Conservation (phyloP, 2,329 filamentous ascomycete genomes). For the Ciborinia camelliae region DNA sequence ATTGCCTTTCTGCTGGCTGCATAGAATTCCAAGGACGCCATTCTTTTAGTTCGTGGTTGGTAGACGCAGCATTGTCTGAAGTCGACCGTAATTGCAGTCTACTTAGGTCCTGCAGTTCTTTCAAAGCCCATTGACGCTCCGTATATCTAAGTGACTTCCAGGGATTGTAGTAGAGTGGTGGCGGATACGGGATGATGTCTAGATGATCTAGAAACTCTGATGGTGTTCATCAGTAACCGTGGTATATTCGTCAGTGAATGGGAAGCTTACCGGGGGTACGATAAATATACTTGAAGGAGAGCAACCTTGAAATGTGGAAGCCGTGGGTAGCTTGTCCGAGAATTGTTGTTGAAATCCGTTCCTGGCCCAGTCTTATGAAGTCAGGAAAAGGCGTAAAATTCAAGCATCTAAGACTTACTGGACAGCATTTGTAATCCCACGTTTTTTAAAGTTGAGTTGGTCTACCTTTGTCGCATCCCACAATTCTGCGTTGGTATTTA, state of each 20-base stretch:
- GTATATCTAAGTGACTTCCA: slow-evolving; percentile 4
- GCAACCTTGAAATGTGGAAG: not conserved
- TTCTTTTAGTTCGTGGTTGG: not conserved
- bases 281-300: not conserved
- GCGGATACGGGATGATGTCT: slow-evolving; percentile 3
- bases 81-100: not conserved
- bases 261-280: not conserved
- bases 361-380: not conserved
- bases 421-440: slow-evolving; percentile 11
- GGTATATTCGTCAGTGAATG: not conserved
- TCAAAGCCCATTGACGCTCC: slow-evolving; percentile 6
- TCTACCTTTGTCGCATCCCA: slow-evolving; percentile 11
- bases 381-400: not conserved
- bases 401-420: not conserved
- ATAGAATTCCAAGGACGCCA: slow-evolving; percentile 16
- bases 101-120: slow-evolving; percentile 2
- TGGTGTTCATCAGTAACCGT: not conserved
- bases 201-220: slow-evolving; percentile 8
- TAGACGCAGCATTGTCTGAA: not conserved
- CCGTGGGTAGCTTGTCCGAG: not conserved
- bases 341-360: not conserved
- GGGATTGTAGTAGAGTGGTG: slow-evolving; percentile 5
- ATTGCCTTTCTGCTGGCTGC: not conserved
- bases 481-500: too few species aligned
- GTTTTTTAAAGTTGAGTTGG: slow-evolving; percentile 18